Conservation (phyloP, 352 stramenopile genomes). For the Globisporangium uncinulatum region DNA sequence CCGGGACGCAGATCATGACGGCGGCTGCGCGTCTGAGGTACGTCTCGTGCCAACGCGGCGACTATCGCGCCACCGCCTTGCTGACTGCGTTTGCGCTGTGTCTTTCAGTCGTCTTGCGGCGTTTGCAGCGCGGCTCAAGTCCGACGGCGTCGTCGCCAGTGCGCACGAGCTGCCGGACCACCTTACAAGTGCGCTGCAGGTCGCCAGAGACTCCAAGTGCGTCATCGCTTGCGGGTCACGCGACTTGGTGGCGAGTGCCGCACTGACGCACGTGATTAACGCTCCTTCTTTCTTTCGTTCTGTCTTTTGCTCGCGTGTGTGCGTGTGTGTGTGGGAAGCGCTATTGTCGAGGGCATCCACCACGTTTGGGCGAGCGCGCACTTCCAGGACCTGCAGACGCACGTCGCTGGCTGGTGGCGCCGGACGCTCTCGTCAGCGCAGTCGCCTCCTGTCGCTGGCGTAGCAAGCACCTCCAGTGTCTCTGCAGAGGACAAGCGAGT, state of each 20-base stretch:
- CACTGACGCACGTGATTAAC: no score
- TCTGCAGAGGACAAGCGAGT: no score
- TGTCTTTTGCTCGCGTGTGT: background rate
- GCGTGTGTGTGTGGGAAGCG: conserved; percentile 11
- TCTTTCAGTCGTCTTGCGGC: conserved; percentile 13
- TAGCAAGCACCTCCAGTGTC: no score
- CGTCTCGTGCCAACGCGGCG: background rate
- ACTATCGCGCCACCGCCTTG: no score
- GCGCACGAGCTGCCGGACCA: conserved; percentile 54
- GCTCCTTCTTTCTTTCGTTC: background rate
- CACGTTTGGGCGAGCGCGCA: conserved; percentile 51
- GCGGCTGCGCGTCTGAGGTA: conserved; percentile 41
- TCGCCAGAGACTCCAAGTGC: conserved; percentile 56
- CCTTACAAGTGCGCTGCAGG: conserved; percentile 39
- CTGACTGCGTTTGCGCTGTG: background rate
- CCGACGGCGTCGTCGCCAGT: conserved; percentile 7
- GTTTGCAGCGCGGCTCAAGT: conserved; percentile 9
- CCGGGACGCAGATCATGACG: conserved; percentile 51
- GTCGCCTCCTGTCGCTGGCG: background rate
- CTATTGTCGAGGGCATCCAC: conserved; percentile 51
- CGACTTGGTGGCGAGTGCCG: no score
- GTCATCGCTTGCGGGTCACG: background rate
- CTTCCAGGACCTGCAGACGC: conserved; percentile 37
- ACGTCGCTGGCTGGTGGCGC: conserved; percentile 41
- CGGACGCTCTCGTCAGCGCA: background rate